These are phyloP conservation scores for barley (Hordeum vulgare) DNA, from an alignment of 176 grass and related monocot species.

Conservation along the genomic window MorexV3_pseudomolecules_assembly NC_058520.1:31536786-31537285, in stretches of 20 bases:
- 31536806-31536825: conserved; percentile 22
- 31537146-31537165: not conserved
- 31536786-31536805: conserved; percentile 21
- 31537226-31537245: not conserved
- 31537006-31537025: not conserved
- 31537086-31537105: not conserved
- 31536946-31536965: no score
- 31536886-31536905: conserved; percentile 96
- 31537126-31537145: not conserved
- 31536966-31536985: not conserved
- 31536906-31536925: conserved; percentile 96
- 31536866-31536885: conserved; percentile 96
- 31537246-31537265: not conserved
- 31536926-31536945: not conserved
- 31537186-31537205: not conserved
- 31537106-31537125: not conserved
- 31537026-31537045: not conserved
- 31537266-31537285: not conserved
- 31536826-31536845: conserved; percentile 24
- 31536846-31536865: conserved; percentile 81
- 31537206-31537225: not conserved
- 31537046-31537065: not conserved
- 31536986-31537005: not conserved
- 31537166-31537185: not conserved
- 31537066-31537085: not conserved